Evolutionary conservation across 2,329 filamentous ascomycete genomes (phyloP), one percentile per base, ranked within the genome.

Genomic region (Ophiocordyceps camponoti-floridani): DNA sequence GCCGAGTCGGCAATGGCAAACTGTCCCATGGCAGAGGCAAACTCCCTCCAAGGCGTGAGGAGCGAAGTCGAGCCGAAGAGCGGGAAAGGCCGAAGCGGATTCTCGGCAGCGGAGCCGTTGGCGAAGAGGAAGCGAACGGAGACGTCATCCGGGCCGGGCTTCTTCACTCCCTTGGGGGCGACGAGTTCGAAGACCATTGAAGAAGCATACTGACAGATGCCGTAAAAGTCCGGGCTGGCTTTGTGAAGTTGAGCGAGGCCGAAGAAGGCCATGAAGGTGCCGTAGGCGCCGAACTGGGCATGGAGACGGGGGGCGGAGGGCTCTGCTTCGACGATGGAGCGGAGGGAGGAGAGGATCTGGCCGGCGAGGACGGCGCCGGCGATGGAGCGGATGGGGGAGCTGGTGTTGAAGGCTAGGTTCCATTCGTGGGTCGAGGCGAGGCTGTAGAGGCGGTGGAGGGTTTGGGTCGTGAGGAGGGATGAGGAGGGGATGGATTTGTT

Each of bases 371-470:
- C 72, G 46, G 69, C 62, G 49, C 74, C 76, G 3, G 70, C 66
- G 50, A 80, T 68, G 52, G 75, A 70, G 44, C 75, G 72, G 51
- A 72, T 67, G 41, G 72, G 65, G 54, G 88, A 84, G 62, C 77
- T 82, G 50, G 66, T 62, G 64, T 93, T 89, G 73, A 82, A 93
- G 44, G 84, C 84, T 13, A 91, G 76, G 55, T 79, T 81, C 68
- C 75, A 94, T 61, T 95, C 83, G 60, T 91, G 84, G 47, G 68
- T 65, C 58, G 88, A 78, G 52, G 88, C 87, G 30, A 91, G 75
- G n/a, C 73, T 72, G 52, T 73, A 71, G 46, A 91, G 73, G 57
- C 82, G 75, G 52, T 65, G 58, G 45, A 85, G 66, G 26, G 72
- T 71, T 2, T 68, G 64, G 35, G 65, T 53, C 42, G 77, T 80